Conservation (phyloP, 2,329 filamentous ascomycete genomes). For the Diplodia mutila region DNA sequence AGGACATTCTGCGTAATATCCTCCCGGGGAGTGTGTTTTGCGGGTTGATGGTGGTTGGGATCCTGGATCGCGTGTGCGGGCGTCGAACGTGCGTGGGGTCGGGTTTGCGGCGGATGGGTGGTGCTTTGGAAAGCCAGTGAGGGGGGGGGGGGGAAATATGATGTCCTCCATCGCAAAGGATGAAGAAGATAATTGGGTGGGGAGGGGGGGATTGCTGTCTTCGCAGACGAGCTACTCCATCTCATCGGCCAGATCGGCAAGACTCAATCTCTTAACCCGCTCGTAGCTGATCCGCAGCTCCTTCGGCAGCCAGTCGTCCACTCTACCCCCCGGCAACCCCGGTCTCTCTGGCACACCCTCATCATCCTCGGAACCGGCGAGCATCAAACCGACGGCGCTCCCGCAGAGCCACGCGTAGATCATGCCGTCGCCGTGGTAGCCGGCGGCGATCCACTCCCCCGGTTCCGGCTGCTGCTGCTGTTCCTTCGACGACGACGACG, state of each 20-base stretch:
- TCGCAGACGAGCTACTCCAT: background rate
- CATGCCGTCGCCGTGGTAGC: slow-evolving; percentile 33
- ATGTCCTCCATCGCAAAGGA: background rate
- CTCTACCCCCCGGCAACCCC: background rate
- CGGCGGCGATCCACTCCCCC: slow-evolving; percentile 30
- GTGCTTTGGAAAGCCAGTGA: background rate
- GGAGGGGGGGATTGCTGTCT: no score
- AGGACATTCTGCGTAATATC: background rate
- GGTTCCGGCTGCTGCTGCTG: slow-evolving; percentile 29
- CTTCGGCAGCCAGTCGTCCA: slow-evolving; percentile 9
- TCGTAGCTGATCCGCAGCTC: slow-evolving; percentile 20
- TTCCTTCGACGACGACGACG: slow-evolving; percentile 28
- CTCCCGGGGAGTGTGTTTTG: background rate
- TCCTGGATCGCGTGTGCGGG: background rate
- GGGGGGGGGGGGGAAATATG: no score
- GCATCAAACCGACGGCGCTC: slow-evolving; percentile 11
- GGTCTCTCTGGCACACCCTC: slow-evolving; percentile 10
- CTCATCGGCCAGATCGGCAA: slow-evolving; percentile 11
- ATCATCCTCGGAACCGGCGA: background rate
- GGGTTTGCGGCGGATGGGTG: no score
- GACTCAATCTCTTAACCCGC: background rate
- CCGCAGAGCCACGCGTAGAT: slow-evolving; percentile 26
- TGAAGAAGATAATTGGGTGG: no score
- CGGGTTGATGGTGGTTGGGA: background rate
- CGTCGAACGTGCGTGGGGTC: background rate